These are phyloP conservation scores for Phytophthora fragariaefolia DNA, from an alignment of 352 stramenopile genomes.

Conservation along the genomic window DNA sequence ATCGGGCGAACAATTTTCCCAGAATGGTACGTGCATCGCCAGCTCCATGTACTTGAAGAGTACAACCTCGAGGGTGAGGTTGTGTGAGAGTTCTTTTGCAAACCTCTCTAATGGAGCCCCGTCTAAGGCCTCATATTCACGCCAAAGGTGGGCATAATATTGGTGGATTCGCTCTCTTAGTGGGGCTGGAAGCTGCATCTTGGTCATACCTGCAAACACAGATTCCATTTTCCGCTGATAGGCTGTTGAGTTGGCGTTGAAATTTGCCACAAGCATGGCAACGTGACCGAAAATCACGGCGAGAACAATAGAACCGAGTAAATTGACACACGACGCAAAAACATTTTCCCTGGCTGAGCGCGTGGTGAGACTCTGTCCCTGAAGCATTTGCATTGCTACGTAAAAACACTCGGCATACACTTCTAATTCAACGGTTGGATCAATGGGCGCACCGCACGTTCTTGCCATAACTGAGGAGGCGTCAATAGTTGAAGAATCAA, in stretches of 20 bases:
- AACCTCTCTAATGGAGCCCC: constrained; percentile 53
- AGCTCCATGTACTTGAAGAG: constrained; percentile 78
- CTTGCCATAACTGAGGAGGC: constrained; percentile 5
- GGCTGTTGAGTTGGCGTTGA: constrained; percentile 53
- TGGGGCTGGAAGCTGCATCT: constrained; percentile 51
- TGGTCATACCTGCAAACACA: constrained; percentile 57
- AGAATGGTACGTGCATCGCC: constrained; percentile 52
- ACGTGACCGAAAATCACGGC: constrained; percentile 72
- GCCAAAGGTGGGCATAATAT: constrained; percentile 75
- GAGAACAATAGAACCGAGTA: constrained; percentile 53
- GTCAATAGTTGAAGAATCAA: constrained; percentile 2
- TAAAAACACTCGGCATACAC: constrained; percentile 49
- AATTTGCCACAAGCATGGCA: constrained; percentile 62
- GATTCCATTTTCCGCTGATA: constrained; percentile 70
- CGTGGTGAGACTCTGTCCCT: constrained; percentile 45
- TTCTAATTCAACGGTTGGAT: constrained; percentile 19
- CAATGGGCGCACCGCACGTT: constrained; percentile 25
- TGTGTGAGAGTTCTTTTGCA: constrained; percentile 63
- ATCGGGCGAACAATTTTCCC: constrained; percentile 50
- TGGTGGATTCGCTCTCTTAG: constrained; percentile 71
- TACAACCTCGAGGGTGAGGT: constrained; percentile 66
- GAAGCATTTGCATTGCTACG: constrained; percentile 46
- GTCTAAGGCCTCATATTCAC: constrained; percentile 71
- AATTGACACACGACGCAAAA: constrained; percentile 46
- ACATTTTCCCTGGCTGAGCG: constrained; percentile 40